Percentiles rank a stretch among this genome's conserved stretches.
Evolutionary conservation across 305 asterid genomes (phyloP).

Genomic region (Solanum aculeatissimum): DNA sequence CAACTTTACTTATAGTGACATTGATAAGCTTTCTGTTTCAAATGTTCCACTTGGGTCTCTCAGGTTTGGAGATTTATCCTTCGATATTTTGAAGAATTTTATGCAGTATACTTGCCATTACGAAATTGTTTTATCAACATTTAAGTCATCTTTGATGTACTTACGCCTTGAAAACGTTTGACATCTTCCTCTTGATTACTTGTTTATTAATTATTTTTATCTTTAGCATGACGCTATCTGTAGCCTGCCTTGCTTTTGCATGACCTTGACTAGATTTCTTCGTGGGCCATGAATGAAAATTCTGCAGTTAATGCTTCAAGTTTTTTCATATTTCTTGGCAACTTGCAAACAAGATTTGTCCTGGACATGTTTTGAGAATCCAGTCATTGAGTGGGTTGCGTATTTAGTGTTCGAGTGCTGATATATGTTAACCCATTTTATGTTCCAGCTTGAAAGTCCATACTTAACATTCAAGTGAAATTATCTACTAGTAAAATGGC

Average conservation of each 20-base stretch:
- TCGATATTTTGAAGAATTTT: not conserved
- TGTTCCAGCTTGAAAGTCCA: not conserved
- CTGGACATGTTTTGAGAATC: not conserved
- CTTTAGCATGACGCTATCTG: not conserved
- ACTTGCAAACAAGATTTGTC: not conserved
- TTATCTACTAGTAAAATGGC: not conserved
- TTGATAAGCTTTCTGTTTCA: constrained; percentile 86
- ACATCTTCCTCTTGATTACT: not conserved
- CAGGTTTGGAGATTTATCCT: constrained; percentile 30
- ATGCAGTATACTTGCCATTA: not conserved
- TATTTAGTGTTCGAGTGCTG: not conserved
- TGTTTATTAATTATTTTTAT: not conserved
- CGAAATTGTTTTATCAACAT: not conserved
- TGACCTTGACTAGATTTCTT: not conserved
- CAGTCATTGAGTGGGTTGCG: not conserved
- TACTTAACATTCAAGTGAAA: not conserved
- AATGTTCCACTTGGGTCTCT: constrained; percentile 62
- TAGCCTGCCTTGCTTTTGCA: not conserved
- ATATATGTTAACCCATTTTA: not conserved
- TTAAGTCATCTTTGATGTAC: not conserved
- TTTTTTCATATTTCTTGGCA: not conserved
- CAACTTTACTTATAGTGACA: constrained; percentile 38
- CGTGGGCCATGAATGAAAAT: not conserved
- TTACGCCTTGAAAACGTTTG: not conserved
- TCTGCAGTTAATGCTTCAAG: not conserved